Evolutionary conservation across 345 rosid species (phyloP).

Genomic region (Salix brachista): DNA sequence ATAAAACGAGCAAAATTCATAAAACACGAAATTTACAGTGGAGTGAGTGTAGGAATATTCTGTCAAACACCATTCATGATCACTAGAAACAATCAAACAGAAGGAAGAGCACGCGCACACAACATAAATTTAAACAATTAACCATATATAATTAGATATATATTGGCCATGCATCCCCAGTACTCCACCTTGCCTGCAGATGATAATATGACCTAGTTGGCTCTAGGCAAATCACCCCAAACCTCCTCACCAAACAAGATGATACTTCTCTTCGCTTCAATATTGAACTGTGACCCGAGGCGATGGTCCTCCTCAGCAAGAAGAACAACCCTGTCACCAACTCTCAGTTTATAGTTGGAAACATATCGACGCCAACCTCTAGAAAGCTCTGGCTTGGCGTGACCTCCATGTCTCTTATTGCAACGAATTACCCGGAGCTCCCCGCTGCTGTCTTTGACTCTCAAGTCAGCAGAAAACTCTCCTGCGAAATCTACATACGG

Average conservation of each 20-base stretch:
- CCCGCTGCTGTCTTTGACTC: not conserved
- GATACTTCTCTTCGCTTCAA: not conserved
- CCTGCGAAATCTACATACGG: not conserved
- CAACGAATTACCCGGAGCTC: not conserved
- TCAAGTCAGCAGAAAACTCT: not conserved
- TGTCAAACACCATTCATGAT: no score
- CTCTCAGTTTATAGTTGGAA: not conserved
- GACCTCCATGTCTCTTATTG: not conserved
- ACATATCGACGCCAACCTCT: not conserved
- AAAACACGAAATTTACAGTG: no score
- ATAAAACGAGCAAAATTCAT: no score
- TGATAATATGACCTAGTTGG: not conserved
- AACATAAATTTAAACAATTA: no score
- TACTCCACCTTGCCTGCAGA: not conserved
- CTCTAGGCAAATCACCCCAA: not conserved
- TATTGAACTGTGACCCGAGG: not conserved
- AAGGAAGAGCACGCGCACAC: no score
- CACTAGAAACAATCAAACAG: no score
- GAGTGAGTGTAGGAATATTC: no score
- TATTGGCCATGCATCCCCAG: not conserved
- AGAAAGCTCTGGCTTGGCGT: not conserved
- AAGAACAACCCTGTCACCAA: not conserved
- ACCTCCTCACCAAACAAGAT: not conserved
- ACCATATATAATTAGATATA: no score
- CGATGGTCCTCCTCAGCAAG: not conserved